These are phyloP conservation scores for Amanita polypyramis DNA, from an alignment of 768 basidiomycete species.

Conservation along the genomic window DNA sequence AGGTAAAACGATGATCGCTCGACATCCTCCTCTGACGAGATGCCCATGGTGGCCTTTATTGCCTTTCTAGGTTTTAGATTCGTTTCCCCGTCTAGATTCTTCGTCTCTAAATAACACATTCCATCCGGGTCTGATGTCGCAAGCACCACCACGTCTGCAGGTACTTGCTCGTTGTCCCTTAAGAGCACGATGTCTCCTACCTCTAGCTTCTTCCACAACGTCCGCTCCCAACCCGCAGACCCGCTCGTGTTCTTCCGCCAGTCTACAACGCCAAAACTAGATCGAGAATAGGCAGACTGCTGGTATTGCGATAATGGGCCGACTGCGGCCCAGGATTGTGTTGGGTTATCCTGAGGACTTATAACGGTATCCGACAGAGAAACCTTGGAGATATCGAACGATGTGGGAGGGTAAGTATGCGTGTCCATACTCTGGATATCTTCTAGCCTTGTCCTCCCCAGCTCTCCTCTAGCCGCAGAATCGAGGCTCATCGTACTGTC, in stretches of 20 bases:
- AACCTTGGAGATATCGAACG: constrained; percentile 23
- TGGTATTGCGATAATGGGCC: constrained; percentile 41
- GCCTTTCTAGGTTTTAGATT: constrained; percentile 85
- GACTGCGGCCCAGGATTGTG: constrained; percentile 26
- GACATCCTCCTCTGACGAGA: constrained; percentile 81
- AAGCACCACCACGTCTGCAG: constrained; percentile 89
- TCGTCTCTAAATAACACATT: constrained; percentile 93
- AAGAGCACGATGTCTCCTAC: constrained; percentile 93
- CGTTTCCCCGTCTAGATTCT: constrained; percentile 96
- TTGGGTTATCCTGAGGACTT: constrained; percentile 9
- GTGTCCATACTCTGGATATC: constrained; percentile 61
- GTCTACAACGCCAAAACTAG: constrained; percentile 69
- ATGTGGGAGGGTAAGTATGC: constrained; percentile 52
- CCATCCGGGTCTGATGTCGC: constrained; percentile 88
- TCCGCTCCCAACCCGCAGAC: constrained; percentile 84
- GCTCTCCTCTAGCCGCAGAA: constrained; percentile 27
- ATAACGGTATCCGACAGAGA: constrained; percentile 26
- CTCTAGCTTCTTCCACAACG: constrained; percentile 97
- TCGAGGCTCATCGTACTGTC: constrained; percentile 27
- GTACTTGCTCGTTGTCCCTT: constrained; percentile 91
- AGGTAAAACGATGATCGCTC: constrained; percentile 81
- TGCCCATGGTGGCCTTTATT: constrained; percentile 62
- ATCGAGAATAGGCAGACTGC: constrained; percentile 44
- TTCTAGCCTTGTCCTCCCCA: constrained; percentile 44
- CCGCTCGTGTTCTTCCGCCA: constrained; percentile 61